Evolutionary conservation across 306 rosid species (phyloP), one percentile per base, ranked within the genome.

Genomic region (Pyrus communis): DNA sequence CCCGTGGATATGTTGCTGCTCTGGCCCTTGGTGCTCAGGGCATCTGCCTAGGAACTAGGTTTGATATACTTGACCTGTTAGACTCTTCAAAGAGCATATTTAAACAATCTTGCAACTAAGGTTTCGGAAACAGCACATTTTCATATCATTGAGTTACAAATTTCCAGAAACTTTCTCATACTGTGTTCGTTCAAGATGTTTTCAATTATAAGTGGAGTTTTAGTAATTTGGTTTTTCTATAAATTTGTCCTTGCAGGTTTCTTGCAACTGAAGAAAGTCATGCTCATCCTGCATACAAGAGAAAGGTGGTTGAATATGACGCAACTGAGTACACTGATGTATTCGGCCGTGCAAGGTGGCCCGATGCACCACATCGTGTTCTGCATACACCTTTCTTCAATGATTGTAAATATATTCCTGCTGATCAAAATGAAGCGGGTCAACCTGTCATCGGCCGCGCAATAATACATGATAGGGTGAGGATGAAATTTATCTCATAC

Each of bases 11-110:
- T 88, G 98, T 88, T 70, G 98, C 97, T 72, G 93, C 93, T 23
- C 66, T 93, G 74, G 98, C 98, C 75, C 93, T 93, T 70, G 98
- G 98, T 61, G 96, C 98, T 75, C 85, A 77, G 66, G 98, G 92
- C 23, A 63, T 91, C 49, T 86, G 93, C 83, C 77, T 88, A 15
- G 98, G 97, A 72, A 91, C 98, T 3, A 91, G 97, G 98, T 93
- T 67, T 71, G 83, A 59, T 79, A 75, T 22, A 58, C 31, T 71
- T 45, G 15, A 45, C 51, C 51, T 45, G 17, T 45, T 45, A 12
- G 51, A 11, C 15, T 45, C 4, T 13, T 45, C 15, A 45, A 45
- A 45, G 51, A 45, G 14, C 51, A 45, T 12, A 45, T 45, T 45
- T 45, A 45, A 45, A 13, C 51, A 11, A 45, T 45, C 51, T 45